Conservation (phyloP, 2,329 filamentous ascomycete genomes). For the Fusarium caatingaense region DNA sequence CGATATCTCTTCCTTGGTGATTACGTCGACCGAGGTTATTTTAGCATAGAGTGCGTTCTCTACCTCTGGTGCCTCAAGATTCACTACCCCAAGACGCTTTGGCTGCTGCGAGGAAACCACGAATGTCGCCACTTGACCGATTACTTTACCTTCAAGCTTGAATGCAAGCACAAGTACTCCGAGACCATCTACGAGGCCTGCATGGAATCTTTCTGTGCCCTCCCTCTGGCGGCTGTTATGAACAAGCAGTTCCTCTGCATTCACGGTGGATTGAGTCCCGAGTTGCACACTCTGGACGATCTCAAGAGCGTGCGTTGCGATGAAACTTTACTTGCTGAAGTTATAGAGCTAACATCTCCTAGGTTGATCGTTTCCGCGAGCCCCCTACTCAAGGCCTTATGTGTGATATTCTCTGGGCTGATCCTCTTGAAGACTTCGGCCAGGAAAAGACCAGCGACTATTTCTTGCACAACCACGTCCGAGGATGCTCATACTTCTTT, state of each 20-base stretch:
- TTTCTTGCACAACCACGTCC: conserved; percentile 97
- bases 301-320: conserved; percentile 78
- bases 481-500: conserved; percentile 99
- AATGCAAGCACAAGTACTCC: conserved; percentile 99
- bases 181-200: conserved; percentile 96
- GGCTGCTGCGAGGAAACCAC: conserved; percentile 97
- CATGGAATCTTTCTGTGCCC: conserved; percentile 96
- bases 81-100: conserved; percentile 97
- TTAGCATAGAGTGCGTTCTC: conserved; percentile 98
- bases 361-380: conserved; percentile 98
- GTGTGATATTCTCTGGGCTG: conserved; percentile 99
- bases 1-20: conserved; percentile 97
- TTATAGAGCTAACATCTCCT: conserved; percentile 30
- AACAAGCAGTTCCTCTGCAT: conserved; percentile 99
- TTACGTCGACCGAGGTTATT: conserved; percentile 98
- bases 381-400: conserved; percentile 97
- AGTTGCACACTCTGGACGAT: conserved; percentile 95
- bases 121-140: conserved; percentile 99
- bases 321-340: neutral
- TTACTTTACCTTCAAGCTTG: conserved; percentile 99
- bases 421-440: conserved; percentile 97
- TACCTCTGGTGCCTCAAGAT: conserved; percentile 99
- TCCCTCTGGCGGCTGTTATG: conserved; percentile 96
- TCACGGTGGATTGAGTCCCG: conserved; percentile 94
- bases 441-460: conserved; percentile 99